phyloP scores from a whole-genome alignment of 495 filamentous ascomycete species.

The Penicillium daleae region DNA sequence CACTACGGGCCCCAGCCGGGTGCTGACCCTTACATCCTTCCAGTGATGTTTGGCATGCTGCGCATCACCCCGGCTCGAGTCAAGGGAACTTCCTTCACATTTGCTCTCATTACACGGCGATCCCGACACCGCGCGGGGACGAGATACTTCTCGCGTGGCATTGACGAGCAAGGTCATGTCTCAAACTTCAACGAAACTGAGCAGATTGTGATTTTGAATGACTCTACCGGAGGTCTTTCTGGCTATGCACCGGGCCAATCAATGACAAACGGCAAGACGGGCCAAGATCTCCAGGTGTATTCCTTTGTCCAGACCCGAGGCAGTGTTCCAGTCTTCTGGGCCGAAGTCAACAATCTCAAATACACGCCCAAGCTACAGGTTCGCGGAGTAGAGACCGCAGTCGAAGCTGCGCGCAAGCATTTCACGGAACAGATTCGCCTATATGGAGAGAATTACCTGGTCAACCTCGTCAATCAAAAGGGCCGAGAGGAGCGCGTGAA shows the following conservation, averaged over 20 bases:
- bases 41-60: constrained; percentile 92
- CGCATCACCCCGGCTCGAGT: constrained; percentile 81
- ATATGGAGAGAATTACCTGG: constrained; percentile 94
- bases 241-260: constrained; percentile 79
- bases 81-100: constrained; percentile 79
- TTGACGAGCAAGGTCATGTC: constrained; percentile 91
- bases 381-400: constrained; percentile 79
- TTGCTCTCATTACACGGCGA: constrained; percentile 83
- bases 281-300: constrained; percentile 81
- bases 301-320: constrained; percentile 96
- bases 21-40: constrained; percentile 91
- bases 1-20: constrained; percentile 71
- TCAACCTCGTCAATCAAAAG: constrained; percentile 95
- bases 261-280: constrained; percentile 71
- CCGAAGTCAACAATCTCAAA: constrained; percentile 86
- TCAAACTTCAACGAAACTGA: constrained; percentile 99
- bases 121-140: constrained; percentile 87
- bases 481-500: constrained; percentile 88
- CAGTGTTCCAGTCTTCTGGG: constrained; percentile 93
- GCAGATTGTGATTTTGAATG: constrained; percentile 86
- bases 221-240: constrained; percentile 69
- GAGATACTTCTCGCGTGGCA: constrained; percentile 89
- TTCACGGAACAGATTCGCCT: constrained; percentile 89
- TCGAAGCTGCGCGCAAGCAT: constrained; percentile 77
- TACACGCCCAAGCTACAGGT: constrained; percentile 90